These are phyloP conservation scores for Trypanosoma congolense DNA, from an alignment of 208 protist species.

Conservation along the genomic window DNA sequence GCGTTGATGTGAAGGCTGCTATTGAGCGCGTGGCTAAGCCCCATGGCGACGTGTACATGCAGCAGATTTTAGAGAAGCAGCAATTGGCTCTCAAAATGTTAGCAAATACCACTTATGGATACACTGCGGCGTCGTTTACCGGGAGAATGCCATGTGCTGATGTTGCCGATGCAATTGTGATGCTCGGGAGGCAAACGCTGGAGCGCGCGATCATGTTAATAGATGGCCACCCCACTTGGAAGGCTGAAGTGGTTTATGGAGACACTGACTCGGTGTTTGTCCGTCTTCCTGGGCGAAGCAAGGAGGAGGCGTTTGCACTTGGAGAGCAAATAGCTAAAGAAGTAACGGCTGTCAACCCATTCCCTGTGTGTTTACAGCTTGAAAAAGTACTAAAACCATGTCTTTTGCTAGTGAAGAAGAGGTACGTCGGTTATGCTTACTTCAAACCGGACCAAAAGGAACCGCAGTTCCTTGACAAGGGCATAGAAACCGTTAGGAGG, in stretches of 20 bases:
- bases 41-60: slow-evolving; percentile 36
- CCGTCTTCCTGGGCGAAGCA: slow-evolving; percentile 45
- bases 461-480: slow-evolving; percentile 98
- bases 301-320: slow-evolving; percentile 59
- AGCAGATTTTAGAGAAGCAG: slow-evolving; percentile 90
- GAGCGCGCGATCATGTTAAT: slow-evolving; percentile 94
- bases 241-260: slow-evolving; percentile 98
- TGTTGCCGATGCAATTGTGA: slow-evolving; percentile 92
- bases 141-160: slow-evolving; percentile 99
- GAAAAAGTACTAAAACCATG: slow-evolving; percentile 99
- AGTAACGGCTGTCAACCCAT: slow-evolving; percentile 91
- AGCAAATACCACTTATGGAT: slow-evolving; percentile 99
- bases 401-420: slow-evolving; percentile 99
- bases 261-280: slow-evolving; percentile 99
- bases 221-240: slow-evolving; percentile 91
- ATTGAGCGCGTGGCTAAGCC: slow-evolving; percentile 56
- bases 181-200: slow-evolving; percentile 99
- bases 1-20: slow-evolving; percentile 81
- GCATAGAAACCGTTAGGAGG: slow-evolving; percentile 97
- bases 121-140: slow-evolving; percentile 97
- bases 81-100: slow-evolving; percentile 98
- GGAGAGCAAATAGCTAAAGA: slow-evolving; percentile 75
- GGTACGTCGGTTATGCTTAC: slow-evolving; percentile 99
- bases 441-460: slow-evolving; percentile 90
- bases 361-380: slow-evolving; percentile 98